Percentiles rank a stretch among this genome's conserved stretches.
Conservation (phyloP, 768 basidiomycete species). For the Coprinopsis strossmayeri region DNA sequence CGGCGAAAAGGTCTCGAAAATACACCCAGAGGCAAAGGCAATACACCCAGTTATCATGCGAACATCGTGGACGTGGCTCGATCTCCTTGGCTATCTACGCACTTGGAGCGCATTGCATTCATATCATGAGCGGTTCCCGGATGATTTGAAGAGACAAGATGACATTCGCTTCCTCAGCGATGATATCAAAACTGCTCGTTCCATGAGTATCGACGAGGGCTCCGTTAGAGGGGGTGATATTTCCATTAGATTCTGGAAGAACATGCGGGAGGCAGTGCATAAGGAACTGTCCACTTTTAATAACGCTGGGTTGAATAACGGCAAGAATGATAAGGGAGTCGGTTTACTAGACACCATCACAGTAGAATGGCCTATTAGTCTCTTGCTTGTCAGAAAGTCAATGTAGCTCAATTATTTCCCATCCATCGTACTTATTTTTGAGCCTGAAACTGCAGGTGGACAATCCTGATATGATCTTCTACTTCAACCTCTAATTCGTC, state of each 20-base stretch:
- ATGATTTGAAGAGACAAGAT: conserved; percentile 34
- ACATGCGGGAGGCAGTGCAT: conserved; percentile 33
- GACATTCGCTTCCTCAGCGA: conserved; percentile 29
- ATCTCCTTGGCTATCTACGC: conserved; percentile 59
- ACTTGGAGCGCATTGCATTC: conserved; percentile 68
- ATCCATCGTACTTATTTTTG: too few relatives aligned
- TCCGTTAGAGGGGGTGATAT: conserved; percentile 51
- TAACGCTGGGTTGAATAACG: background rate
- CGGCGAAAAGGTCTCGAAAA: conserved; percentile 13
- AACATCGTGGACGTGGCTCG: conserved; percentile 57
- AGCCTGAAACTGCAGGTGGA: too few relatives aligned
- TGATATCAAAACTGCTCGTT: conserved; percentile 17
- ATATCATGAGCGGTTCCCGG: conserved; percentile 56
- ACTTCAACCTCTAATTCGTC: too few relatives aligned
- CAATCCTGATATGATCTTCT: too few relatives aligned
- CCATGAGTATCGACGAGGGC: conserved; percentile 14
- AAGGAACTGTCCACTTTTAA: conserved; percentile 18
- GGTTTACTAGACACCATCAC: conserved; percentile 32
- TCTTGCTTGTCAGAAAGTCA: conserved; percentile 29
- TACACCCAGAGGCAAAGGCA: conserved; percentile 18
- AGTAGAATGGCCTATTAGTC: conserved; percentile 47
- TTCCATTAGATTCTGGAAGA: conserved; percentile 55
- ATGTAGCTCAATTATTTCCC: too few relatives aligned
- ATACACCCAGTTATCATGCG: conserved; percentile 45
- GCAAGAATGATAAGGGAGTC: conserved; percentile 12